These are phyloP conservation scores for Bruguiera gymnorhiza DNA, from an alignment of 345 rosid species.

Conservation along the genomic window DNA sequence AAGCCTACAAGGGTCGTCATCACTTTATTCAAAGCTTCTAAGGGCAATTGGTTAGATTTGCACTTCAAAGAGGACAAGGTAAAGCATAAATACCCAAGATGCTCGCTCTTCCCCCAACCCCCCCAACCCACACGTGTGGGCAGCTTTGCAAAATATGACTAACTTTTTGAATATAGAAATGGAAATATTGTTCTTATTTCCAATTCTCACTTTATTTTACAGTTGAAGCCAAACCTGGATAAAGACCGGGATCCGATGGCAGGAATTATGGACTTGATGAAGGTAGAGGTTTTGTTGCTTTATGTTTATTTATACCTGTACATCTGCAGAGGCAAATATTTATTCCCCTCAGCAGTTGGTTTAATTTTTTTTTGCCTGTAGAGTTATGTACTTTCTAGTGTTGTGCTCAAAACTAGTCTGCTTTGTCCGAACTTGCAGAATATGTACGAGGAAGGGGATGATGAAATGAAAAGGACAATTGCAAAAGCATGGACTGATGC, in stretches of 20 bases:
- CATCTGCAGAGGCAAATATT: not conserved
- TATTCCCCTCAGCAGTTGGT: not conserved
- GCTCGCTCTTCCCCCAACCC: too few relatives aligned
- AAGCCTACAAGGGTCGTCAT: constrained; percentile 71
- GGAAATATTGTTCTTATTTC: not conserved
- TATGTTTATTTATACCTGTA: not conserved
- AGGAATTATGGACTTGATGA: constrained; percentile 95
- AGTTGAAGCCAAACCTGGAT: constrained; percentile 82
- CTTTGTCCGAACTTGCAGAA: constrained; percentile 39
- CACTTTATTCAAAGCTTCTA: constrained; percentile 65
- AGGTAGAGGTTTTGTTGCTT: constrained; percentile 37
- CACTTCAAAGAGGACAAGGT: constrained; percentile 94
- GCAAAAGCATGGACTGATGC: constrained; percentile 99
- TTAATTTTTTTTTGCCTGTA: too few relatives aligned
- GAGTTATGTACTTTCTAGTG: not conserved
- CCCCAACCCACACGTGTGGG: too few relatives aligned
- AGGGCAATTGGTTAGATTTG: constrained; percentile 86
- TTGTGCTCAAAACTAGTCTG: not conserved
- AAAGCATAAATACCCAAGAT: not conserved
- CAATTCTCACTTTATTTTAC: not conserved
- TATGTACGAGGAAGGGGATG: constrained; percentile 95
- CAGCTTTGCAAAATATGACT: too few relatives aligned
- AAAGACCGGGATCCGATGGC: constrained; percentile 92
- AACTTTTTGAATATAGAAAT: not conserved
- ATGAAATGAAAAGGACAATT: constrained; percentile 85